Evolutionary conservation across 1,284 basidiomycete genomes (phyloP).

Genomic region (Boletus hoseneyae): DNA sequence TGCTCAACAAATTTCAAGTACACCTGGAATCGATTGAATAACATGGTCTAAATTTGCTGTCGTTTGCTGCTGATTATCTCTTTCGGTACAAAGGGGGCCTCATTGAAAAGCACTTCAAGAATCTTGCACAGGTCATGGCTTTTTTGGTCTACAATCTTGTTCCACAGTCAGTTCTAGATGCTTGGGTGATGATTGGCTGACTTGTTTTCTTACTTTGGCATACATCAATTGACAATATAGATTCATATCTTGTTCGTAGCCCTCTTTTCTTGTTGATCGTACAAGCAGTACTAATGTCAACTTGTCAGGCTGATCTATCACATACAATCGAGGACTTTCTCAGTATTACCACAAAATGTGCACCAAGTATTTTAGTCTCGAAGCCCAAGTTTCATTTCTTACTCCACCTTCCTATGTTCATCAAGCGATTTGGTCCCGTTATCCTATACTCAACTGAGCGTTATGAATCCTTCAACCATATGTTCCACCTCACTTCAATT

Average conservation of each 20-base stretch:
- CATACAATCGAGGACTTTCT: constrained; percentile 20
- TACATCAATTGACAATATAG: constrained; percentile 22
- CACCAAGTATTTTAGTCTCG: constrained; percentile 14
- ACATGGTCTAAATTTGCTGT: constrained; percentile 1
- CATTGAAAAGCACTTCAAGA: constrained; percentile 22
- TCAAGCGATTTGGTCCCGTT: constrained; percentile 9
- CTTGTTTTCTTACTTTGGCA: constrained; percentile 30
- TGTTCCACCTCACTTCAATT: constrained; percentile 11
- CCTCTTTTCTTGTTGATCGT: background rate
- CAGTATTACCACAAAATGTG: constrained; percentile 9
- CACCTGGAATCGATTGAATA: constrained; percentile 2
- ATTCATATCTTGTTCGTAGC: constrained; percentile 22
- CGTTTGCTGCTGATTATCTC: constrained; percentile 11
- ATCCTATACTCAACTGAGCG: constrained; percentile 15
- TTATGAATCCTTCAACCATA: constrained; percentile 17
- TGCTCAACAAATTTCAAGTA: constrained; percentile 16
- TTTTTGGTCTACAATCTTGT: constrained; percentile 25
- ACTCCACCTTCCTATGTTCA: constrained; percentile 14
- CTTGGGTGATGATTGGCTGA: constrained; percentile 24
- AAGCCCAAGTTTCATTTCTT: constrained; percentile 20
- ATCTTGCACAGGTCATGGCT: constrained; percentile 22
- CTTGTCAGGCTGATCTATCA: constrained; percentile 4
- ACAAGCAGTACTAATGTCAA: background rate
- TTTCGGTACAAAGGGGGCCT: constrained; percentile 20
- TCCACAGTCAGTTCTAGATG: constrained; percentile 11